Evolutionary conservation across 306 rosid genomes (phyloP), one percentile per base, ranked within the genome.

Genomic region (Neltuma alba): DNA sequence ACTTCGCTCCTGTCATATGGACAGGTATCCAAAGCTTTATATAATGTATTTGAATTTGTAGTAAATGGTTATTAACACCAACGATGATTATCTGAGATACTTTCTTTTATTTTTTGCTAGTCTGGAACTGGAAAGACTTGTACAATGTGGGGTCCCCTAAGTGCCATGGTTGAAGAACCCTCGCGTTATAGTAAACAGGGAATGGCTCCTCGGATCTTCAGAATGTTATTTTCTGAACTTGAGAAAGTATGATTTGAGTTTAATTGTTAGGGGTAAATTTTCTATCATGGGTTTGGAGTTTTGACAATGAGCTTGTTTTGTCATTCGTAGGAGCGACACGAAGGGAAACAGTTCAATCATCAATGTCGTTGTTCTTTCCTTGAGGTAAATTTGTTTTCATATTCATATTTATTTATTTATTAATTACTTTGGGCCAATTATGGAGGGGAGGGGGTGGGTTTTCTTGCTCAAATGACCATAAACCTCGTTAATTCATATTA

Each of bases 131-230:
- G 99, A 63, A 95, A 92, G 89, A 93, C 99, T 61, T 95, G 85
- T 88, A 93, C 99, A 40, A 89, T 95, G 88, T 95, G 99, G 99
- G 99, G 99, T 88, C 98, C 94, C 0, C 97, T 92, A 3, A 95
- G 98, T 18, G 97, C 99, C 36, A 91, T 93, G 94, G 89, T 93
- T 80, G 99, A 93, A 86, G 96, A 87, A 66, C 86, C 86, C n/a
- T 90, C 92, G 61, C 82, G 84, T 37, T 76, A 38, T 28, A 87
- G 93, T 83, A 84, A 80, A 85, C 92, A 84, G 84, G 99, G 99
- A 76, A 82, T 95, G 82, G 99, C 88, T 77, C 99, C 99, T 78
- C 89, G 98, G 76, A 81, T 93, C 81, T 89, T 93, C 83, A 91
- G 88, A 81, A 86, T 90, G 97, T 74, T 95, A 69, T 91, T 95